Percentiles rank a stretch among this genome's conserved stretches.
Evolutionary conservation across 2,329 filamentous ascomycete species (phyloP).

Genomic region (Colletotrichum lini): DNA sequence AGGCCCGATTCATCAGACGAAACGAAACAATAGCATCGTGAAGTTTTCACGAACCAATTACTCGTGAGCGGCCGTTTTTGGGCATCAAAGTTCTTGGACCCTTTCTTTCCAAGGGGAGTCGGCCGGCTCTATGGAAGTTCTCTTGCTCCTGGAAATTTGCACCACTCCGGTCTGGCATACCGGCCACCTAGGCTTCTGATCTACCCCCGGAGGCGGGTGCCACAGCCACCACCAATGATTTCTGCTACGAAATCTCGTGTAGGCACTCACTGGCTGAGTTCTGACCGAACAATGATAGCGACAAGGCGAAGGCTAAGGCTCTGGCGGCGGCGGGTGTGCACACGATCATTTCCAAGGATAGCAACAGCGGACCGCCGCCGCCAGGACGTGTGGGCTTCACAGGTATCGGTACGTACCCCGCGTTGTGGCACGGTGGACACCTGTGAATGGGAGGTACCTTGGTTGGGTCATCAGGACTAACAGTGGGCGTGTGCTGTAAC

Average conservation of each 20-base stretch:
- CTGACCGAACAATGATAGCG: background rate
- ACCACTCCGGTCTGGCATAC: slow-evolving; percentile 12
- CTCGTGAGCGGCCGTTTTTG: slow-evolving; percentile 36
- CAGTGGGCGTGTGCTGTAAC: background rate
- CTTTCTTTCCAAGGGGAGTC: slow-evolving; percentile 22
- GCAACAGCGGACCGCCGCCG: slow-evolving; percentile 27
- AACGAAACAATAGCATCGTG: slow-evolving; percentile 31
- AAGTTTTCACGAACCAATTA: slow-evolving; percentile 21
- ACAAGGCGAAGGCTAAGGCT: slow-evolving; percentile 18
- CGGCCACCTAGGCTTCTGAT: slow-evolving; percentile 2
- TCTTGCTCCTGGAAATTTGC: too few species aligned
- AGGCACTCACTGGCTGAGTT: background rate
- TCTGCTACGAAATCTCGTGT: background rate
- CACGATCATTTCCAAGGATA: slow-evolving; percentile 39
- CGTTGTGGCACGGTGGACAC: slow-evolving; percentile 22
- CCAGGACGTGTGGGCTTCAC: slow-evolving; percentile 9
- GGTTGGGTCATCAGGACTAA: background rate
- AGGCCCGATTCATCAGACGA: slow-evolving; percentile 26
- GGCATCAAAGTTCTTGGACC: slow-evolving; percentile 24
- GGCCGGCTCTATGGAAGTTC: too few species aligned
- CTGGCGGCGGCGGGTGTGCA: slow-evolving; percentile 15
- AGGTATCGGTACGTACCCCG: slow-evolving; percentile 35
- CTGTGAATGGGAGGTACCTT: slow-evolving; percentile 7
- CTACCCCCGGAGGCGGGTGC: slow-evolving; percentile 10
- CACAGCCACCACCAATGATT: slow-evolving; percentile 32